Percentiles rank a stretch among this genome's conserved stretches.
Evolutionary conservation across 805 yeast genomes (phyloP).

Genomic region (Saccharomycopsis fodiens): DNA sequence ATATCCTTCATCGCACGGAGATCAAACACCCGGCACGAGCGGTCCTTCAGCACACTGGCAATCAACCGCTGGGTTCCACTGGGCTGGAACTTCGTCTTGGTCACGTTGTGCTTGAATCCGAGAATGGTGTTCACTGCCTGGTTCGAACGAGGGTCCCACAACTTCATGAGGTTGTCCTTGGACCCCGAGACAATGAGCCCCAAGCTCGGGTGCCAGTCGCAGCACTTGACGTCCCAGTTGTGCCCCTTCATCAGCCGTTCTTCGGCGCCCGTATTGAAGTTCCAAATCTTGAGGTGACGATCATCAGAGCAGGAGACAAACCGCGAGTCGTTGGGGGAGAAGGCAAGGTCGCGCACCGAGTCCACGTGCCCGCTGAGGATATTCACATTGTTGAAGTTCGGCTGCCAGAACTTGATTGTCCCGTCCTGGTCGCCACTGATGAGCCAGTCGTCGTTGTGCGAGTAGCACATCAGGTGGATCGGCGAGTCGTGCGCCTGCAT

Average conservation of each 20-base stretch:
- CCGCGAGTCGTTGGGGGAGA: slow-evolving; percentile 84
- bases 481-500: slow-evolving; percentile 98
- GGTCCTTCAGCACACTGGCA: slow-evolving; percentile 85
- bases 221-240: slow-evolving; percentile 97
- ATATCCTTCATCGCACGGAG: slow-evolving; percentile 77
- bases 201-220: slow-evolving; percentile 92
- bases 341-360: slow-evolving; percentile 78
- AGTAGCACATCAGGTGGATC: slow-evolving; percentile 68
- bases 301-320: slow-evolving; percentile 96
- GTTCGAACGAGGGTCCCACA: slow-evolving; percentile 92
- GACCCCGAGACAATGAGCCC: slow-evolving; percentile 91
- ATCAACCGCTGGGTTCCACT: slow-evolving; percentile 62
- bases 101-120: slow-evolving; percentile 92
- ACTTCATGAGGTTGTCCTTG: slow-evolving; percentile 84
- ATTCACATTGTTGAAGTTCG: slow-evolving; percentile 93
- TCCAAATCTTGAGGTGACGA: slow-evolving; percentile 85
- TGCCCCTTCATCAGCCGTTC: slow-evolving; percentile 82
- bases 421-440: slow-evolving; percentile 93
- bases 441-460: slow-evolving; percentile 91
- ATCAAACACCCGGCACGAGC: slow-evolving; percentile 83
- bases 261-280: slow-evolving; percentile 79
- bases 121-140: slow-evolving; percentile 72
- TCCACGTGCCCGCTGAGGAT: slow-evolving; percentile 70
- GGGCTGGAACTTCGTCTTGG: slow-evolving; percentile 79
- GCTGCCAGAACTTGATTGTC: slow-evolving; percentile 90